Base-by-base conservation (phyloP, 2,329 filamentous ascomycete genomes). In the Lachnellula willkommii region DNA sequence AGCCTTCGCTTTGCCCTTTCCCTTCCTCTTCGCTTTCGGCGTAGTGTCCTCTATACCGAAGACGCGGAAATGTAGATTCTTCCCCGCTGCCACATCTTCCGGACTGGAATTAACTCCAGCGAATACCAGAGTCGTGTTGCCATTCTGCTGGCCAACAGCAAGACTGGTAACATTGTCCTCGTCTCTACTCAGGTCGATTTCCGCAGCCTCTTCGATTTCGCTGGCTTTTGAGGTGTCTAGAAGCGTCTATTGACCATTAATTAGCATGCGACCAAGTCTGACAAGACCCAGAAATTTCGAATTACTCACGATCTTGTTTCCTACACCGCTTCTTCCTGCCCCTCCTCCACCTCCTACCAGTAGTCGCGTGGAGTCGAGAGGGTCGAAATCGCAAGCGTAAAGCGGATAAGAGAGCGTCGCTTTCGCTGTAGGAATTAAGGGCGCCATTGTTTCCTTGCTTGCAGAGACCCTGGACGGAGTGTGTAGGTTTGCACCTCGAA, bases 121-220 rank as follows among this genome's bases (percentile, higher is more conserved):
- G 62, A 89, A 85, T 7, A 83, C 73, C 43, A 81, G 69, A 5
- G 81, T 81, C 51, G 69, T 77, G 65, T 79, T 84, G 50, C 75
- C 76, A 72, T 75, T 81, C 72, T 67, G 79, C 68, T 74, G 80
- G 62, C 90, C 84, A 52, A 87, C 82, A 43, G 85, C 90, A 50
- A 96, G 78, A 53, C 88, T 92, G 62, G 88, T 90, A 56, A 95
- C 89, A 55, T 88, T 95, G 73, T 97, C 93, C 74, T 96, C 92
- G 68, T 92, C 84, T 64, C 84, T 81, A 59, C 88, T 88, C 49
- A 96, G 83, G 57, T 90, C 84, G 67, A 93, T 78, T 64, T 95
- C 89, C 61, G 85, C 82, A 22, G 80, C 48, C 85, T 81, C 54
- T 82, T 77, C 39, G 81, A 84, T 65, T 76, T 68, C 62, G n/a